These are phyloP conservation scores for Zostera marina DNA, from an alignment of 116 monocot genomes.

Conservation along the genomic window DNA sequence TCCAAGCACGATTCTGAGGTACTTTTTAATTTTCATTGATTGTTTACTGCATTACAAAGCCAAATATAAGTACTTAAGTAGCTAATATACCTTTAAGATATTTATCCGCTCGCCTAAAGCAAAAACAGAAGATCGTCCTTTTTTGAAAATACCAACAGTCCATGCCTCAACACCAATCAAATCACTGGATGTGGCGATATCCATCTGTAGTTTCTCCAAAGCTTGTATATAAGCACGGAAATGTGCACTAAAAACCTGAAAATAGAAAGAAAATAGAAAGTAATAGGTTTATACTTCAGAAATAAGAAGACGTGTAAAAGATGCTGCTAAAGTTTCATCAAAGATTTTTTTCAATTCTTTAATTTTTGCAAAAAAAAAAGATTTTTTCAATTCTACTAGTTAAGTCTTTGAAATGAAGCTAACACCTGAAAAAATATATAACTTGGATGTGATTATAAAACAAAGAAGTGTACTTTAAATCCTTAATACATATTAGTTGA, in stretches of 20 bases:
- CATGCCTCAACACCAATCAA: constrained; percentile 89
- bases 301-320: neutral
- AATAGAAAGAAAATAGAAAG: constrained; percentile 3
- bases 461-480: neutral
- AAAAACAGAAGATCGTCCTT: constrained; percentile 85
- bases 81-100: constrained; percentile 60
- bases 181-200: constrained; percentile 89
- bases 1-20: too few relatives aligned
- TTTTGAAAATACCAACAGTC: constrained; percentile 57
- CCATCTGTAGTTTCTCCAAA: constrained; percentile 89
- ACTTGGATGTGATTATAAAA: neutral
- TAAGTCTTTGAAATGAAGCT: neutral
- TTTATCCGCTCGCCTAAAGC: constrained; percentile 91
- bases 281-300: neutral
- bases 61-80: too few relatives aligned
- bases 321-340: neutral
- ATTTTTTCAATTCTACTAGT: neutral
- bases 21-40: too few relatives aligned
- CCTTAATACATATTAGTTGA: too few relatives aligned
- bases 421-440: neutral
- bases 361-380: neutral
- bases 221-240: constrained; percentile 98
- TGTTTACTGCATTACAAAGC: too few relatives aligned
- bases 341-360: neutral
- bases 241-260: constrained; percentile 93